Conservation (phyloP, 805 yeast species). For the Candida yuanshanica region DNA sequence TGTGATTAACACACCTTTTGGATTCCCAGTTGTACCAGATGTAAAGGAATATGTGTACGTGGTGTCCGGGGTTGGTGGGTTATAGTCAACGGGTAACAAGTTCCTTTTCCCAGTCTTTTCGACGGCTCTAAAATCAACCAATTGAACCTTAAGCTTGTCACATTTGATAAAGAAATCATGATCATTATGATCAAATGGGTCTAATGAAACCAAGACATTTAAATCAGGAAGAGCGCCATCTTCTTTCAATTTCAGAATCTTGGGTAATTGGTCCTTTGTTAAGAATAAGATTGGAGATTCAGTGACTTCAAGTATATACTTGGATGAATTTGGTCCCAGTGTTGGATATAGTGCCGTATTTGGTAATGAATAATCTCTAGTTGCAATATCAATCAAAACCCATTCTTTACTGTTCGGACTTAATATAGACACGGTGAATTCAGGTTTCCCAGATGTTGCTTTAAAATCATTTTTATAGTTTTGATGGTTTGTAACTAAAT, state of each 20-base stretch:
- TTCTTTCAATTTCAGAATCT: constrained; percentile 27
- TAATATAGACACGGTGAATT: constrained; percentile 40
- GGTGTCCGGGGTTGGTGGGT: constrained; percentile 47
- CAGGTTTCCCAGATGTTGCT: constrained; percentile 12
- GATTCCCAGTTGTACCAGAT: constrained; percentile 71
- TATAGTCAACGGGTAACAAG: constrained; percentile 29
- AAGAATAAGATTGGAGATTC: constrained; percentile 46
- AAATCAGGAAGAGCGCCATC: constrained; percentile 28
- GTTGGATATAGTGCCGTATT: constrained; percentile 40
- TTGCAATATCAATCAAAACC: constrained; percentile 54
- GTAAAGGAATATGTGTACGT: constrained; percentile 63
- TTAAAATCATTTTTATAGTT: constrained; percentile 3
- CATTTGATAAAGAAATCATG: constrained; percentile 26
- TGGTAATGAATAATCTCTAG: constrained; percentile 41
- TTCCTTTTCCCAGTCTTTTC: constrained; percentile 39
- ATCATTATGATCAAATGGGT: constrained; percentile 35
- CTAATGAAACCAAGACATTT: constrained; percentile 51
- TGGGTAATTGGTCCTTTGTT: constrained; percentile 39
- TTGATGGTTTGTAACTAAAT: constrained; percentile 16
- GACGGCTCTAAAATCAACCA: constrained; percentile 38
- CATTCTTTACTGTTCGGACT: constrained; percentile 50
- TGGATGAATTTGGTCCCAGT: constrained; percentile 43
- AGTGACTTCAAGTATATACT: constrained; percentile 45
- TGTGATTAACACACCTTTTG: constrained; percentile 60
- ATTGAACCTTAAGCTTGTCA: constrained; percentile 28